phyloP scores from a whole-genome alignment of 164 flowering plant genomes.

The Piper longum region DNA sequence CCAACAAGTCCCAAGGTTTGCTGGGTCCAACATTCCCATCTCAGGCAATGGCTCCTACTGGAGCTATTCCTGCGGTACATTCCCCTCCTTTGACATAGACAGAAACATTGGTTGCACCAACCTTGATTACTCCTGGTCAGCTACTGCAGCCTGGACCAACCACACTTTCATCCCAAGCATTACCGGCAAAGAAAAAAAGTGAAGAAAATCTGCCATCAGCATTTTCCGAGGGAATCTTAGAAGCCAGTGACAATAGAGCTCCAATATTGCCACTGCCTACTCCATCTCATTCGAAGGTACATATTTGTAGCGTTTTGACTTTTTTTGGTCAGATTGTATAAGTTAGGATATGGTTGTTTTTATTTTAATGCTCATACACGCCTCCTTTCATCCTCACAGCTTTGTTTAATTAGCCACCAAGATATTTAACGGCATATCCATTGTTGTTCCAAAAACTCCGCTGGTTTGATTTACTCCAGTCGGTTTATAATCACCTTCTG shows the following conservation, averaged over 20 bases:
- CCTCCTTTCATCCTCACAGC: too few relatives aligned
- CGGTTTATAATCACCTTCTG: too few relatives aligned
- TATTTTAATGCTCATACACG: too few relatives aligned
- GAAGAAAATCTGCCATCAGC: conserved; percentile 52
- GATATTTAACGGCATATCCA: too few relatives aligned
- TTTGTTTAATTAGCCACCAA: too few relatives aligned
- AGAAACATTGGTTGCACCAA: conserved; percentile 31
- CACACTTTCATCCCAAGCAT: conserved; percentile 25
- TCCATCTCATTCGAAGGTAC: conserved; percentile 39
- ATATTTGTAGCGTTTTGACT: background rate
- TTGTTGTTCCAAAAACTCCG: too few relatives aligned
- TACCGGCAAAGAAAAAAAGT: conserved; percentile 41
- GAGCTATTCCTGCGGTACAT: conserved; percentile 14
- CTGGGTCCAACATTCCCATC: conserved; percentile 24
- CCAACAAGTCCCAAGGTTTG: conserved; percentile 26
- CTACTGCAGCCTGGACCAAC: conserved; percentile 48
- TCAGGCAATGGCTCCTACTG: conserved; percentile 26
- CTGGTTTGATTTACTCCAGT: too few relatives aligned
- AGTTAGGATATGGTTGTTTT: background rate
- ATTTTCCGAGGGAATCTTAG: conserved; percentile 20
- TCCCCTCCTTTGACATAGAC: conserved; percentile 22
- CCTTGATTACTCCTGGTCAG: conserved; percentile 61
- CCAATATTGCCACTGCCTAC: conserved; percentile 60
- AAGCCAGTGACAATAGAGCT: conserved; percentile 38
- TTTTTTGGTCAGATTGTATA: background rate